These are phyloP conservation scores for Trichophyton equinum DNA, from an alignment of 2,329 filamentous ascomycete genomes.

Conservation along the genomic window DNA sequence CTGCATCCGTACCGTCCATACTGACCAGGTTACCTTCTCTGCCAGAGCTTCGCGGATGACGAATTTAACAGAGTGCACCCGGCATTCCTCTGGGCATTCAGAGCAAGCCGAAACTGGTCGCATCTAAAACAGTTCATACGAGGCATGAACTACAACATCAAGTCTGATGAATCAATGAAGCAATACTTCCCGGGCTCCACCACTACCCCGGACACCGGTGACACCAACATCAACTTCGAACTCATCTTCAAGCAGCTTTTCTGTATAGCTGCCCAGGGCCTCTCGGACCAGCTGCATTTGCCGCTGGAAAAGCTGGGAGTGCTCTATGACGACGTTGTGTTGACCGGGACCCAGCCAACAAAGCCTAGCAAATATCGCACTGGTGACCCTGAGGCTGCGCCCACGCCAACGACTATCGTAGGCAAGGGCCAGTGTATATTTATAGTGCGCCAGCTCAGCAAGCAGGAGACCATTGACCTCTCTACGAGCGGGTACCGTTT, in stretches of 20 bases:
- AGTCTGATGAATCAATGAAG: slow-evolving; percentile 36
- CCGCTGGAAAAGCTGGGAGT: slow-evolving; percentile 52
- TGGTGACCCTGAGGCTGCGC: slow-evolving; percentile 29
- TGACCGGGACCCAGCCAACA: slow-evolving; percentile 42
- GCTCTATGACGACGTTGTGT: slow-evolving; percentile 63
- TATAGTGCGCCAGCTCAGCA: slow-evolving; percentile 52
- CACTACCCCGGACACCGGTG: slow-evolving; percentile 25
- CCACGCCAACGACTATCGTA: slow-evolving; percentile 28
- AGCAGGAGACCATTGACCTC: slow-evolving; percentile 50
- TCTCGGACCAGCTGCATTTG: slow-evolving; percentile 55
- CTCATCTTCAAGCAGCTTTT: slow-evolving; percentile 71
- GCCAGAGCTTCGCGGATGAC: slow-evolving; percentile 49
- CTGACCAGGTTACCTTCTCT: background rate
- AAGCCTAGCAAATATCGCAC: slow-evolving; percentile 15
- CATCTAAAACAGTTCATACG: slow-evolving; percentile 55
- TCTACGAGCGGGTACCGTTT: slow-evolving; percentile 68
- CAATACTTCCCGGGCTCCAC: slow-evolving; percentile 38
- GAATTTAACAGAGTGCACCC: slow-evolving; percentile 64
- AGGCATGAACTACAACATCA: slow-evolving; percentile 61
- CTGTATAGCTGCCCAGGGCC: slow-evolving; percentile 62
- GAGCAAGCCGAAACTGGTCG: slow-evolving; percentile 65
- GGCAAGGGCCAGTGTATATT: slow-evolving; percentile 72
- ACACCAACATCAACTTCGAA: slow-evolving; percentile 56
- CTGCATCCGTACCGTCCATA: background rate
- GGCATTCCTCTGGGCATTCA: slow-evolving; percentile 78